These are phyloP conservation scores for Saturnispora saitoi DNA, from an alignment of 805 yeast genomes.

Conservation along the genomic window DNA sequence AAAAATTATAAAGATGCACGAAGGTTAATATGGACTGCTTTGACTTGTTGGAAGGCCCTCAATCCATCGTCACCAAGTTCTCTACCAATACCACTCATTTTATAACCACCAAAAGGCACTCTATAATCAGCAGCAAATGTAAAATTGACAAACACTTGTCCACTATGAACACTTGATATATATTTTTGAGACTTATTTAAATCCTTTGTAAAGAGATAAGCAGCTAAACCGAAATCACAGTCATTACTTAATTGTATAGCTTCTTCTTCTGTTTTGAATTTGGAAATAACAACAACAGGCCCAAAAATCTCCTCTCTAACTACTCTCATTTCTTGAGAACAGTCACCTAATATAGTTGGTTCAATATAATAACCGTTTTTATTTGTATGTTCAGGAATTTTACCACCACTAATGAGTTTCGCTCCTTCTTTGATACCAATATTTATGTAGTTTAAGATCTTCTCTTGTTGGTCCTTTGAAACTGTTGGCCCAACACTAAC, in stretches of 20 bases:
- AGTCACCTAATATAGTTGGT: slow-evolving; percentile 72
- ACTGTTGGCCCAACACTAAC: slow-evolving; percentile 91
- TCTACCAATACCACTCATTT: slow-evolving; percentile 86
- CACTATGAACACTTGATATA: slow-evolving; percentile 68
- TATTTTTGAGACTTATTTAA: slow-evolving; percentile 69
- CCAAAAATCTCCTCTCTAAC: slow-evolving; percentile 82
- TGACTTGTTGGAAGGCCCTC: slow-evolving; percentile 75
- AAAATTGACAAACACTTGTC: slow-evolving; percentile 88
- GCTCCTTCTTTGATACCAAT: slow-evolving; percentile 82
- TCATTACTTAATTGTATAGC: slow-evolving; percentile 72
- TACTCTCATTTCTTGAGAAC: slow-evolving; percentile 55
- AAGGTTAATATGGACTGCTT: slow-evolving; percentile 61
- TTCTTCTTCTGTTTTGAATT: slow-evolving; percentile 77
- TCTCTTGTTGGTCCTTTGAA: slow-evolving; percentile 67
- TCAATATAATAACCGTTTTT: slow-evolving; percentile 57
- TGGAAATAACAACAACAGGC: slow-evolving; percentile 79
- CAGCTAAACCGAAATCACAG: slow-evolving; percentile 79
- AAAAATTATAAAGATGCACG: slow-evolving; percentile 21
- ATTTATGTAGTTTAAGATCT: slow-evolving; percentile 68
- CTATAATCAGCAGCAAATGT: slow-evolving; percentile 80
- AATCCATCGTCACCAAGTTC: slow-evolving; percentile 88
- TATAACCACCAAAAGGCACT: slow-evolving; percentile 91
- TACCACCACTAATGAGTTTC: slow-evolving; percentile 60
- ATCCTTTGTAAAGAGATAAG: slow-evolving; percentile 78
- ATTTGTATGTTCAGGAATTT: slow-evolving; percentile 25